Conservation (phyloP, 176 grass and related monocot species). For the Zoysia pacifica region DNA sequence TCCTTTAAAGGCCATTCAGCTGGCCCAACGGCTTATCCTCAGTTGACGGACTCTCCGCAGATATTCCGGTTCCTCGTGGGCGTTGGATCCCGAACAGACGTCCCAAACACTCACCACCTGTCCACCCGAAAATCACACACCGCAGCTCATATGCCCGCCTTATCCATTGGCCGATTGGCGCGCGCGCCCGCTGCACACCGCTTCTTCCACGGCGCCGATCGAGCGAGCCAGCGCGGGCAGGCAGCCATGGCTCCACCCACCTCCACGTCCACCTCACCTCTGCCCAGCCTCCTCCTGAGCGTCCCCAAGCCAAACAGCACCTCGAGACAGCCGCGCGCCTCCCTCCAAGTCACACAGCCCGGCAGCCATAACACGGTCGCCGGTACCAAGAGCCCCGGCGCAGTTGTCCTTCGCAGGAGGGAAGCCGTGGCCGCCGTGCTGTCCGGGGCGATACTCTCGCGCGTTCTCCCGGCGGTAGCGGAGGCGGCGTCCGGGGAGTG, state of each 20-base stretch:
- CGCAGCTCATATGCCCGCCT: not conserved
- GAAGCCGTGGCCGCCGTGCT: constrained; percentile 43
- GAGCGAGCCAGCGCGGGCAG: not conserved
- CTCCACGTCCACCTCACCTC: constrained; percentile 35
- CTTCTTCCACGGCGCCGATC: not conserved
- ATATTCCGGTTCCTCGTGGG: not conserved
- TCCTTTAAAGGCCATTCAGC: not conserved
- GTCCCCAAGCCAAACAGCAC: constrained; percentile 24
- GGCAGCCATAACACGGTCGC: not conserved
- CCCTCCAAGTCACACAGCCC: not conserved
- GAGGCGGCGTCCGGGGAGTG: constrained; percentile 33
- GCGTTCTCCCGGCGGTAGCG: constrained; percentile 12
- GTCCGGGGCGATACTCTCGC: constrained; percentile 40
- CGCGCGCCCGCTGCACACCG: not conserved
- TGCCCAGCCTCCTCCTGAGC: constrained; percentile 44
- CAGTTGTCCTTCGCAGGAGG: constrained; percentile 37
- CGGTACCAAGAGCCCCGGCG: not conserved
- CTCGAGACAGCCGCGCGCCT: not conserved
- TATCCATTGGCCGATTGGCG: not conserved
- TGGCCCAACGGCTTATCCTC: not conserved
- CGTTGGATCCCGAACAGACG: not conserved
- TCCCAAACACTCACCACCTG: not conserved
- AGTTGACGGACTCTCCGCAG: too few species aligned
- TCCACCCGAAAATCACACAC: not conserved
- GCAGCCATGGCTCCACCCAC: constrained; percentile 47